Conservation (phyloP, 2,329 filamentous ascomycete species). For the Epichloe typhina region DNA sequence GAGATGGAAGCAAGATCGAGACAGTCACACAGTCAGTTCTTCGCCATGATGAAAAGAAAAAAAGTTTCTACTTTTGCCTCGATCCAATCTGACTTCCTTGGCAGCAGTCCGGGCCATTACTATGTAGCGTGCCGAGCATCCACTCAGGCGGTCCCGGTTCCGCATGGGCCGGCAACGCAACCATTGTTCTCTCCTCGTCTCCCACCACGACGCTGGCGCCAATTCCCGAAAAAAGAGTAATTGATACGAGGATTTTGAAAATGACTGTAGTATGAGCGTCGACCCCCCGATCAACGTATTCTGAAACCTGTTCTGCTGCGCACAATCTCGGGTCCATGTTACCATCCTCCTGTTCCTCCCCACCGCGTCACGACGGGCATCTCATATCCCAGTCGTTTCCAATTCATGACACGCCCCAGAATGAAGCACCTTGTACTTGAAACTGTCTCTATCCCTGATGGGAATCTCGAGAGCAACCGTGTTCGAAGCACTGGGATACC, state of each 20-base stretch:
- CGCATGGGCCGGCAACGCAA: background rate
- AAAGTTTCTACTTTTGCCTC: no score
- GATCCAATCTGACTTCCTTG: background rate
- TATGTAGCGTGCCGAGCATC: constrained; percentile 2
- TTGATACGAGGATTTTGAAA: background rate
- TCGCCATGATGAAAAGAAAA: no score
- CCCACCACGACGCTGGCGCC: background rate
- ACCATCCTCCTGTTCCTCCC: background rate
- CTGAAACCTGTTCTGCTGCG: background rate
- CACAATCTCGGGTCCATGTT: no score
- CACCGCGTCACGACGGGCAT: background rate
- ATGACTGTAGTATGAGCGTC: no score
- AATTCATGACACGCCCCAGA: background rate
- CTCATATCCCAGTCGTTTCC: constrained; percentile 2
- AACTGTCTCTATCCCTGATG: background rate
- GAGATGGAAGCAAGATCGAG: background rate
- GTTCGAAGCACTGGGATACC: constrained; percentile 24
- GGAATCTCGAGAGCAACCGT: constrained; percentile 20
- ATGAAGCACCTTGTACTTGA: constrained; percentile 7
- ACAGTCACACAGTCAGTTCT: background rate
- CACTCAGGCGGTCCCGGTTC: background rate
- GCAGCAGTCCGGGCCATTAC: background rate
- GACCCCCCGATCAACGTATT: no score
- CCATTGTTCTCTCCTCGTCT: background rate
- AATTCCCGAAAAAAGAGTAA: background rate